Base-by-base conservation (phyloP, 2,329 filamentous ascomycete genomes). In the Cyanodermella asteris region DNA sequence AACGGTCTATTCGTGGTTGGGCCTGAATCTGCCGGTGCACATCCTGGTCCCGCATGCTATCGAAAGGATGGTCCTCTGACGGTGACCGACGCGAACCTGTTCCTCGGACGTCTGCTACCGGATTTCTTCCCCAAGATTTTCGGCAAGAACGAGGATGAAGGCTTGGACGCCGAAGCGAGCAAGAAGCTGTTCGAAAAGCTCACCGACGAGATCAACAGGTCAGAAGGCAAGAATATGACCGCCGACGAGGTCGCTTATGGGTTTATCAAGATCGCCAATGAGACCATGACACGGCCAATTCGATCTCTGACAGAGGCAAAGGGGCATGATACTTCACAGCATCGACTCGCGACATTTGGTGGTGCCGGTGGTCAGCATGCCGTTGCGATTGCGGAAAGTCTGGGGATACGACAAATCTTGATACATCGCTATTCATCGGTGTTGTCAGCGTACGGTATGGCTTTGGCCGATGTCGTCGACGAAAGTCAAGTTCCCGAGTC, bases 61-160 rank as follows among this genome's bases (percentile, higher is more conserved):
- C 64, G 81, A 16, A 91, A 91, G 46, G 77, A 73, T 0, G 82
- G 82, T 0, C 81, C 82, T 4, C 59, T 82, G 4, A 87, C 82
- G 0, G 81, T 93, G n/a, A 93, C 82, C 0, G 82, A 93, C 42
- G 82, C 82, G 2, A 91, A 91, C 37, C 47, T 91, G 5, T 78
- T 78, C 38, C 64, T 91, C 0, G 81, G 82, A 0, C 64, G 82
- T 19, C 55, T 94, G 4, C 50, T 91, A 2, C 82, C 82, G 0
- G 77, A 90, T 32, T 91, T 87, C 55, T 93, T 93, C 41, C 82
- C 82, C 1, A 84, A 82, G 44, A 93, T 94, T 30, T 93, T 94
- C 38, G 84, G 84, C 22, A 73, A 78, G 44, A 73, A 82, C 22
- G 82, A 93, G 43, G 61, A 91, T 29, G 65, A 87, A 44, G 71